phyloP scores from a whole-genome alignment of 257 asterid genomes.

The Solanum raphanifolium region DNA sequence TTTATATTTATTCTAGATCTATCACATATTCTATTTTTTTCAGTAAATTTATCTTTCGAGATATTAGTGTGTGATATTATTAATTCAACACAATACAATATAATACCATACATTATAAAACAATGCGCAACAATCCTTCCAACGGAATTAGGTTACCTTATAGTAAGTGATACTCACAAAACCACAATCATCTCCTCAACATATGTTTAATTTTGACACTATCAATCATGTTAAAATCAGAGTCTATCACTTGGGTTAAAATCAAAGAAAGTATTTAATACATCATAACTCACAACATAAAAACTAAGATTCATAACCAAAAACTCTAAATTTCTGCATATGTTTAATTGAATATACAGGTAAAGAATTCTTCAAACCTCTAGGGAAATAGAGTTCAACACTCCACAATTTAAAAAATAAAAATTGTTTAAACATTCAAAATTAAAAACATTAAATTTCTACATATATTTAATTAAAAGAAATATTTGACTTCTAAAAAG shows the following conservation, averaged over 20 bases:
- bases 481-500: not conserved
- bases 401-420: not conserved
- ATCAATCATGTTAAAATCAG: not conserved
- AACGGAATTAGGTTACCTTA: not conserved
- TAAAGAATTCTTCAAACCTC: not conserved
- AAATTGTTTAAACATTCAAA: not conserved
- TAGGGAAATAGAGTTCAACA: not conserved
- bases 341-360: not conserved
- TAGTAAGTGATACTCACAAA: not conserved
- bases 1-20: not conserved
- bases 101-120: too few species aligned
- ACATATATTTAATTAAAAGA: not conserved
- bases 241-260: not conserved
- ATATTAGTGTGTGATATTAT: fast-evolving
- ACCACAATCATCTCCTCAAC: not conserved
- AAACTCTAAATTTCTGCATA: not conserved
- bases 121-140: fast-evolving
- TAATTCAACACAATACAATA: not conserved
- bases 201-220: not conserved
- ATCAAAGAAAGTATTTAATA: not conserved
- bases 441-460: not conserved
- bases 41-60: fast-evolving
- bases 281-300: not conserved
- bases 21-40: not conserved
- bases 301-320: not conserved